Percentiles rank a stretch among this genome's conserved stretches.
These are phyloP conservation scores for Sporothrix phasma DNA, from an alignment of 2,329 filamentous ascomycete genomes.

Conservation along the genomic window DNA sequence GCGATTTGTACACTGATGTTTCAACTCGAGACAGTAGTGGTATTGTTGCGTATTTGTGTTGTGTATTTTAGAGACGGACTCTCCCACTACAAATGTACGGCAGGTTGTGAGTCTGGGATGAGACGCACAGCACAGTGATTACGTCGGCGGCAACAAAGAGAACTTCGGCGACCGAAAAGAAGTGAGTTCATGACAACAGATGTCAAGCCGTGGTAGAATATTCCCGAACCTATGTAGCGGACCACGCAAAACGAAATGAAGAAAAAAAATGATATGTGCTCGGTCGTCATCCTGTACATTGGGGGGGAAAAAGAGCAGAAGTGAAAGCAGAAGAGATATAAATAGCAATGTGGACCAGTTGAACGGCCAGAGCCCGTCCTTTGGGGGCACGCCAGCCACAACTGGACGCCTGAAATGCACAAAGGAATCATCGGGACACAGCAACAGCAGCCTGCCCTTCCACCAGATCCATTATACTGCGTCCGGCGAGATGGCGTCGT, in stretches of 20 bases:
- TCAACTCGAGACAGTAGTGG: background rate
- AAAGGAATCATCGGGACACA: background rate
- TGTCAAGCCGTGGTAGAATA: background rate
- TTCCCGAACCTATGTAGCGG: background rate
- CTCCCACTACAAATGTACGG: background rate
- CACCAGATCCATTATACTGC: background rate
- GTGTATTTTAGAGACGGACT: background rate
- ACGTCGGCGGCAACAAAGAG: background rate
- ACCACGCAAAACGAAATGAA: background rate
- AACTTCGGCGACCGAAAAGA: background rate
- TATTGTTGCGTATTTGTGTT: background rate
- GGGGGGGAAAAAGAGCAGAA: background rate
- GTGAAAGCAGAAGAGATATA: background rate
- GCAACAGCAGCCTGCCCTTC: background rate
- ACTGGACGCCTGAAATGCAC: background rate
- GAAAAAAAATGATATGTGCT: background rate
- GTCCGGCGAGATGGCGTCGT: slow-evolving; percentile 27
- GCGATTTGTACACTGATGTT: background rate
- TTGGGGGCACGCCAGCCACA: background rate
- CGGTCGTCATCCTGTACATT: background rate
- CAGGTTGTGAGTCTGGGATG: background rate
- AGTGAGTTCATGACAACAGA: background rate
- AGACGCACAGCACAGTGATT: no score
- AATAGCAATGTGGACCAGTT: background rate
- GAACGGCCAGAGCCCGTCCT: background rate